phyloP scores from a whole-genome alignment of 495 filamentous ascomycete genomes.

The Evansstolkia leycettana region DNA sequence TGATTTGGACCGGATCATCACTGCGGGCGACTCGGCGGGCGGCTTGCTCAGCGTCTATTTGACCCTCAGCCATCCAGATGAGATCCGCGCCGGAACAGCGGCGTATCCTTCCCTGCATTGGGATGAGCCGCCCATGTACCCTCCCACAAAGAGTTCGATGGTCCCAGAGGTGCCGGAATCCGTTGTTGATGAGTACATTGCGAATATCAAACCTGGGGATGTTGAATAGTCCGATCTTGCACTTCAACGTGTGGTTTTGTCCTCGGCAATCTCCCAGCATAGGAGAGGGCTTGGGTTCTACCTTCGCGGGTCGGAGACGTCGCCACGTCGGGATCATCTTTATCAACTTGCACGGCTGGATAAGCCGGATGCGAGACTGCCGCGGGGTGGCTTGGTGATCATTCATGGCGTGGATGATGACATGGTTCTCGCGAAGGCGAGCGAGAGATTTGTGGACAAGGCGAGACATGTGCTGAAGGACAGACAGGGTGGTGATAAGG shows the following conservation, averaged over 20 bases:
- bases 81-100: constrained; percentile 11
- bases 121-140: constrained; percentile 1
- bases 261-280: constrained; percentile 9
- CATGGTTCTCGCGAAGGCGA: constrained; percentile 8
- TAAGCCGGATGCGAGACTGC: constrained; percentile 6
- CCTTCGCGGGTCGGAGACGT: too few relatives aligned
- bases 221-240: constrained; percentile 4
- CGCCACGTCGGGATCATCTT: constrained; percentile 3
- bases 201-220: constrained; percentile 3
- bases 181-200: constrained; percentile 5
- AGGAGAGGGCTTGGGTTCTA: constrained; percentile 7
- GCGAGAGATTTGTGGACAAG: constrained; percentile 15
- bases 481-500: constrained; percentile 5
- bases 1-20: constrained; percentile 16
- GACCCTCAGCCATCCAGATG: constrained; percentile 10
- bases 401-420: constrained; percentile 15
- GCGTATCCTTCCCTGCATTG: constrained; percentile 11
- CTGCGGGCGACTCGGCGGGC: constrained; percentile 20
- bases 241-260: constrained; percentile 3
- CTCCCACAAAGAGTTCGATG: too few relatives aligned
- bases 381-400: constrained; percentile 13
- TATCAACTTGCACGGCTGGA: constrained; percentile 11
- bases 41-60: constrained; percentile 18
- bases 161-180: constrained; percentile 5
- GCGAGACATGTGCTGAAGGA: constrained; percentile 8